Evolutionary conservation across 768 basidiomycete genomes (phyloP), one percentile per base, ranked within the genome.

Genomic region (Boletus patriciae): DNA sequence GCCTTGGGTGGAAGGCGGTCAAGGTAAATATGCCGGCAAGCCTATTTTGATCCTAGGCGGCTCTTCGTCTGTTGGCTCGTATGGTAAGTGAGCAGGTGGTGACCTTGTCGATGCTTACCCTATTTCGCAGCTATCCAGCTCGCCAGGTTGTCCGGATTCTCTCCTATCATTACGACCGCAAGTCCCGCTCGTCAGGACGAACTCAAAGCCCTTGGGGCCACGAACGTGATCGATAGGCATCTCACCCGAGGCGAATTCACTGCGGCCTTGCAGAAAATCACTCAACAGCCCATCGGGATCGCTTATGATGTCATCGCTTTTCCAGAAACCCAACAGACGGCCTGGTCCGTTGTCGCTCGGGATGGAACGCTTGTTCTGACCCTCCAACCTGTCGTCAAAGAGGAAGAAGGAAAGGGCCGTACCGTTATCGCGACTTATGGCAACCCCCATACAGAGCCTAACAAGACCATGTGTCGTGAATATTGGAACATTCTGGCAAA

Each of bases 11-110:
- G 47, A 67, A 6, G 66, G 61, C 0, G 73, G 72, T 21, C 58
- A 58, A 38, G 76, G 69, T 1, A 76, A 72, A 43, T 80, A 80
- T 55, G 54, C 68, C 1, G 76, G 68, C 1, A 71, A 71, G 10
- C 75, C 81, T 1, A 74, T 82, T 18, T 59, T 83, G 46, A 72
- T 83, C 53, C 61, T 80, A 31, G 82, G 81, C n/a, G 81, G 81
- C 6, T 66, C 78, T 6, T 73, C 74, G 12, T 78, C 77, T 19
- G 79, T 81, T 0, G 81, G 81, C n/a, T 76, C 75, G 68, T 77
- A 69, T 45, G 72, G 80, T 78, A 58, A 57, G 72, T 63, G n/a
- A 45, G 52, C 27, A 23, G 2, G 6, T 18, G 3, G 11, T 6
- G 25, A 18, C 11, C 8, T 2, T 21, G 38, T 59, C 37, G 13